These are phyloP conservation scores for Suhomyces bribrorum DNA, from an alignment of 1,139 yeast species.

Conservation along the genomic window DNA sequence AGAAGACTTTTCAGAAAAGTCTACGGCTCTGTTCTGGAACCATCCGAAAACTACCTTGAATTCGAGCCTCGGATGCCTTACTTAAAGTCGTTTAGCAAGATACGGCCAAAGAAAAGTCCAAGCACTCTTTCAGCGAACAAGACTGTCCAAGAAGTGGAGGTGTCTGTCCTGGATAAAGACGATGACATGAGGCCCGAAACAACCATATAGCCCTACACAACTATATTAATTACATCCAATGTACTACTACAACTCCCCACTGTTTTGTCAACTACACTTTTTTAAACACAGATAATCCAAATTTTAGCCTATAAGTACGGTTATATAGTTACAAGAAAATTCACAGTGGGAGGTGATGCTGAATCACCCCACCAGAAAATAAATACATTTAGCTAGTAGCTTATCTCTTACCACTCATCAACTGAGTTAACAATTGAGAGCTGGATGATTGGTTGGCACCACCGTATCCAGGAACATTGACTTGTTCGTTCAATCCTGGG, in stretches of 20 bases:
- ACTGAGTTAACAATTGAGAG: constrained; percentile 67
- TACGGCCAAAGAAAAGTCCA: background rate
- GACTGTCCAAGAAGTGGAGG: constrained; percentile 1
- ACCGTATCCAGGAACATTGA: constrained; percentile 16
- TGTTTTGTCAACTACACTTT: too few relatives aligned
- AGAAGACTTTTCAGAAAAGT: constrained; percentile 19
- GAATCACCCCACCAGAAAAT: too few relatives aligned
- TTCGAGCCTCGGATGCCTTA: constrained; percentile 10
- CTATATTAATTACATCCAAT: too few relatives aligned
- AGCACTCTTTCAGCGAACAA: background rate
- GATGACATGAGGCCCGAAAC: constrained; percentile 1
- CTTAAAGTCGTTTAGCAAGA: background rate
- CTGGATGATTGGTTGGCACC: constrained; percentile 43
- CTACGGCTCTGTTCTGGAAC: constrained; percentile 20
- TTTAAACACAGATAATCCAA: background rate
- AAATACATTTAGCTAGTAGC: too few relatives aligned
- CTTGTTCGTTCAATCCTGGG: constrained; percentile 11
- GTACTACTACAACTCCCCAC: too few relatives aligned
- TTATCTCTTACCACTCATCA: constrained; percentile 66
- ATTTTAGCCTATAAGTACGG: background rate
- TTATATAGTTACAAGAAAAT: background rate
- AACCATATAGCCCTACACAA: constrained; percentile 1
- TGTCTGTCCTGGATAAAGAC: background rate
- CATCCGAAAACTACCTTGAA: constrained; percentile 17
- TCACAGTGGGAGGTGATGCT: too few relatives aligned